Percentiles rank a stretch among this genome's conserved stretches.
Conservation (phyloP, 768 basidiomycete species). For the Phylloporus sp. region DNA sequence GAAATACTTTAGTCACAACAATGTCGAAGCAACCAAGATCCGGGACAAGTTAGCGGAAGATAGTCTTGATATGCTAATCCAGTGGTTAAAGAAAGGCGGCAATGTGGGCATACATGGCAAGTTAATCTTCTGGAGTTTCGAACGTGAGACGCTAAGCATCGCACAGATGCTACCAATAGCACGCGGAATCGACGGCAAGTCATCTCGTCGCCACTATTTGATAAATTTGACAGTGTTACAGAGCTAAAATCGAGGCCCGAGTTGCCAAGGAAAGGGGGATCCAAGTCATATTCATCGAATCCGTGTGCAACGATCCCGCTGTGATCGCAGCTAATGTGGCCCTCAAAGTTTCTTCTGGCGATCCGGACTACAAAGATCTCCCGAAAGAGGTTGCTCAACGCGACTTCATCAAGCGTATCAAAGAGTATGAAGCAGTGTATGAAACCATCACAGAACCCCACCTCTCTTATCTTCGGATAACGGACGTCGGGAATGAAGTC, state of each 20-base stretch:
- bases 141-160: neutral
- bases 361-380: conserved; percentile 95
- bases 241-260: conserved; percentile 79
- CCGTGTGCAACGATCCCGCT: conserved; percentile 87
- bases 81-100: conserved; percentile 91
- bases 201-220: neutral
- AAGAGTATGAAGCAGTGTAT: conserved; percentile 91
- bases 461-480: conserved; percentile 85
- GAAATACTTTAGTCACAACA: conserved; percentile 83
- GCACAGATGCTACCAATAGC: conserved; percentile 92
- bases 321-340: conserved; percentile 95
- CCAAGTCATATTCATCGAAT: conserved; percentile 89
- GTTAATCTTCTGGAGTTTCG: conserved; percentile 10
- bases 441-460: conserved; percentile 91
- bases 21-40: conserved; percentile 65
- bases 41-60: conserved; percentile 86
- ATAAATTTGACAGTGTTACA: conserved; percentile 25
- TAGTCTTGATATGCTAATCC: conserved; percentile 89
- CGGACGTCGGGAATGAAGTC: conserved; percentile 89
- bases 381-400: conserved; percentile 77
- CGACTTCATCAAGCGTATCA: conserved; percentile 90
- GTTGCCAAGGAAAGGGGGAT: conserved; percentile 85
- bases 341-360: conserved; percentile 91
- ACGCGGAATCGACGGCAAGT: conserved; percentile 67
- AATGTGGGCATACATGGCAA: conserved; percentile 97